Evolutionary conservation across 345 rosid genomes (phyloP).

Genomic region (Carallia brachiata): DNA sequence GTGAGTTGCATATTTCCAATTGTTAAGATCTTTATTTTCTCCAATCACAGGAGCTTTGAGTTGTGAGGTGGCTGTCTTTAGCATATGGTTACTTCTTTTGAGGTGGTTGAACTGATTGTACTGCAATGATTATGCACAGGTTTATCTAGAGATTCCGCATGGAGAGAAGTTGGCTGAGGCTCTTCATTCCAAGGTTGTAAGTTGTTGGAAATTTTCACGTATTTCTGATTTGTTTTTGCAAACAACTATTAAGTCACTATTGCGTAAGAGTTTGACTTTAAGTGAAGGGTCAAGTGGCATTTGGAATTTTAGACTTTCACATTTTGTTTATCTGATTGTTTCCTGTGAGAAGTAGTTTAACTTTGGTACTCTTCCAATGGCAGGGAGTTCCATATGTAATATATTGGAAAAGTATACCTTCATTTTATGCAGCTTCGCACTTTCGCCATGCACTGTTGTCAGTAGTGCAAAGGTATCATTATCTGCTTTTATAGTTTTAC

Average conservation of each 20-base stretch:
- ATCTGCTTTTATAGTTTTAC: background rate
- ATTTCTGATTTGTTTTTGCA: background rate
- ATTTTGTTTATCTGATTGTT: background rate
- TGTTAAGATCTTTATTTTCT: too few species aligned
- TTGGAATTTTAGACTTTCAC: slow-evolving; percentile 9
- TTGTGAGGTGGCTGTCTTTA: background rate
- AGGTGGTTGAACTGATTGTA: slow-evolving; percentile 1
- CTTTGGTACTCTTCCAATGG: slow-evolving; percentile 17
- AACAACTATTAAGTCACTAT: background rate
- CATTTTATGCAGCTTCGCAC: slow-evolving; percentile 72
- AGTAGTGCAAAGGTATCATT: slow-evolving; percentile 68
- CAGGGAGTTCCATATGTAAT: slow-evolving; percentile 93
- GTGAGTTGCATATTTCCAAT: too few species aligned
- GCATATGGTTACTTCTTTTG: background rate
- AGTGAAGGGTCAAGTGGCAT: slow-evolving; percentile 5
- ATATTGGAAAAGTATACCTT: slow-evolving; percentile 64
- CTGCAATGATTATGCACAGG: slow-evolving; percentile 38
- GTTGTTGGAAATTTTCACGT: background rate
- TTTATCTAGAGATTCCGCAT: slow-evolving; percentile 77
- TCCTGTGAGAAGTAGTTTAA: slow-evolving; percentile 3
- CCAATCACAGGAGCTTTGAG: too few species aligned
- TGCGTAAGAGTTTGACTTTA: background rate
- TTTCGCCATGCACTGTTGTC: slow-evolving; percentile 84
- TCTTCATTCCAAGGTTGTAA: slow-evolving; percentile 71
- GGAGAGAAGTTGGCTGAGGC: slow-evolving; percentile 84